Conservation (phyloP, 208 protist genomes). For the Leptomonas pyrrhocoris region DNA sequence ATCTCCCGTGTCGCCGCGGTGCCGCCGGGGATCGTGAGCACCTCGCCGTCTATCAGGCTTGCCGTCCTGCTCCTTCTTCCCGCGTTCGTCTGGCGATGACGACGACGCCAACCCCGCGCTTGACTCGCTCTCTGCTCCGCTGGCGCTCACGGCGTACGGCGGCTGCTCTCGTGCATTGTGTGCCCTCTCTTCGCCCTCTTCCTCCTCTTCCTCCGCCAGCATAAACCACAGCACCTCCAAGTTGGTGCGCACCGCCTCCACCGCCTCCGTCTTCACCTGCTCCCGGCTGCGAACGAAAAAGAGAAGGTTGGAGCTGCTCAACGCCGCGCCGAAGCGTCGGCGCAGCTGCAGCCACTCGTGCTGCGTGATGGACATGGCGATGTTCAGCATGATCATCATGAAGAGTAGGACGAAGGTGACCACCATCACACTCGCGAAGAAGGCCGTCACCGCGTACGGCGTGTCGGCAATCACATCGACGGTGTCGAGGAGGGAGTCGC, state of each 20-base stretch:
- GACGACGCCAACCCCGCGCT: no score
- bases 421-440: slow-evolving; percentile 50
- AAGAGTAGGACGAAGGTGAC: slow-evolving; percentile 49
- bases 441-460: slow-evolving; percentile 25
- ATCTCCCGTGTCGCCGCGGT: no score
- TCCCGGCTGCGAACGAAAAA: slow-evolving; percentile 50
- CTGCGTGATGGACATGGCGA: slow-evolving; percentile 63
- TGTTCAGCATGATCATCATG: slow-evolving; percentile 69
- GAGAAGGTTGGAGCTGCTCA: slow-evolving; percentile 46
- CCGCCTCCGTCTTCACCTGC: slow-evolving; percentile 48
- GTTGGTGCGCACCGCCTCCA: slow-evolving; percentile 44
- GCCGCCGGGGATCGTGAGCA: no score
- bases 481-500: slow-evolving; percentile 56
- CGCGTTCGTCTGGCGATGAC: no score
- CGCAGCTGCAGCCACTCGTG: slow-evolving; percentile 56
- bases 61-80: no score
- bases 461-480: slow-evolving; percentile 35
- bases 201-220: slow-evolving; percentile 34
- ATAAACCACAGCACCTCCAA: slow-evolving; percentile 56
- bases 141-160: no score
- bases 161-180: background rate
- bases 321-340: slow-evolving; percentile 43
- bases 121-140: background rate
- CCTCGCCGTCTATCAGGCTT: no score
- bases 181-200: slow-evolving; percentile 26